Base-by-base conservation (phyloP, 2,329 filamentous ascomycete genomes). In the Fusarium haematococcum region DNA sequence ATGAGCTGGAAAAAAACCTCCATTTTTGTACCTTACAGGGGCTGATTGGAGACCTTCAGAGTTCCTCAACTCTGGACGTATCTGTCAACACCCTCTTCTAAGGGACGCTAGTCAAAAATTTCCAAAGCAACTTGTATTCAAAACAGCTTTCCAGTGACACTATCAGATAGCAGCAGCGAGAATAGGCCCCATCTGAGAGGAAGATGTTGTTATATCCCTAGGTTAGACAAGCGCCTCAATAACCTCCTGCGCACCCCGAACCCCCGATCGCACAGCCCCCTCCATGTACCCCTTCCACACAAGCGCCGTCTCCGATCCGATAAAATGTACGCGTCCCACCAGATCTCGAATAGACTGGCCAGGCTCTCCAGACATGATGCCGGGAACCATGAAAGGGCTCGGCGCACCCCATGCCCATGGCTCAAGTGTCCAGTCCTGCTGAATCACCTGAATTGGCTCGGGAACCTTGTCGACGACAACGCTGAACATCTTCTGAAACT, bases 151-250 rank as follows among this genome's bases (percentile, higher is more conserved):
- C 20, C 20, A 20, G 20, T 20, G 20, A 20, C 20, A 20, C 20
- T 20, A 20, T 20, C 20, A 20, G 20, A 20, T 20, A 20, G 20
- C 20, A 20, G 20, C 20, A 20, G 20, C 20, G 20, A 20, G 20
- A 20, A 20, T 20, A 20, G 20, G 20, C 20, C 20, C 20, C 20
- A 20, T 20, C 20, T 20, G 20, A 20, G 20, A 20, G 20, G 20
- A 20, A 20, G 20, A 20, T 20, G 20, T 20, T 20, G 20, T 20
- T 20, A 20, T 20, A 20, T 20, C 20, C 20, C 20, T 20, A 20
- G 20, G 20, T 41, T 10, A 32, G 25, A 5, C 25, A 25, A 25
- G 4, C 25, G 33, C 88, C 88, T 1, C 69, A 14, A 16, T 30
- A 10, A 56, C 45, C 35, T 67, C 37, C 4, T 4, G 0, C 6